Conservation (phyloP, 2,329 filamentous ascomycete genomes). For the Neodidymelliopsis sp. region DNA sequence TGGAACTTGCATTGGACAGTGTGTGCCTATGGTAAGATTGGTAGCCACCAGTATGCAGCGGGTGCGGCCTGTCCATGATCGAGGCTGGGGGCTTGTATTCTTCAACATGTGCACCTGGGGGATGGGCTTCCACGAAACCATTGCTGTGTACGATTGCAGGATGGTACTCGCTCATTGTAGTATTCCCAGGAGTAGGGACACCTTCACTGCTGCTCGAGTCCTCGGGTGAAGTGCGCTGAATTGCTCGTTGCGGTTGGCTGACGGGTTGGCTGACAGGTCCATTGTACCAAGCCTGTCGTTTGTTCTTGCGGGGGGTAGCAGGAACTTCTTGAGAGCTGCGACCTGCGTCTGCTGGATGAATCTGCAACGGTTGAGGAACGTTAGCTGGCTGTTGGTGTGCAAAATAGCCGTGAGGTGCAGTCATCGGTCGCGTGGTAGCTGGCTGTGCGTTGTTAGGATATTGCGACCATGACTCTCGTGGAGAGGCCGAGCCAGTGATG, state of each 20-base stretch:
- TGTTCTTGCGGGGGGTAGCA: slow-evolving; percentile 65
- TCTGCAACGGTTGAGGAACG: slow-evolving; percentile 36
- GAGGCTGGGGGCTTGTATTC: slow-evolving; percentile 49
- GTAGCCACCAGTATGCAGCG: slow-evolving; percentile 38
- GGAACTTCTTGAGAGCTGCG: slow-evolving; percentile 49
- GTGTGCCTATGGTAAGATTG: slow-evolving; percentile 41
- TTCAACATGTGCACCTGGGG: slow-evolving; percentile 49
- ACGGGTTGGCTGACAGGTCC: slow-evolving; percentile 51
- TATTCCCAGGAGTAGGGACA: slow-evolving; percentile 60
- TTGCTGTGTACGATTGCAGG: slow-evolving; percentile 61
- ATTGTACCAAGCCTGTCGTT: slow-evolving; percentile 78
- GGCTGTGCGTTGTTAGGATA: slow-evolving; percentile 36
- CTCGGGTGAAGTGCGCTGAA: slow-evolving; percentile 62
- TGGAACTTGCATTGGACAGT: slow-evolving; percentile 30
- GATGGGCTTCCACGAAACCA: slow-evolving; percentile 55
- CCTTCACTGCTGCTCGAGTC: slow-evolving; percentile 64
- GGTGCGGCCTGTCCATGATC: slow-evolving; percentile 49
- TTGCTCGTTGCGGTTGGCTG: slow-evolving; percentile 30
- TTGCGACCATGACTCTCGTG: slow-evolving; percentile 45
- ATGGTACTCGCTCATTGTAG: slow-evolving; percentile 59
- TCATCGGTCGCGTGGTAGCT: slow-evolving; percentile 40
- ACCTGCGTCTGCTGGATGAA: slow-evolving; percentile 43
- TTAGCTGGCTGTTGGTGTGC: slow-evolving; percentile 33
- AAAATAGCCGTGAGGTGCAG: slow-evolving; percentile 49
- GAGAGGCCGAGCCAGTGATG: slow-evolving; percentile 59